Evolutionary conservation across 2,329 filamentous ascomycete genomes (phyloP).

Genomic region (Hymenoscyphus repandus): DNA sequence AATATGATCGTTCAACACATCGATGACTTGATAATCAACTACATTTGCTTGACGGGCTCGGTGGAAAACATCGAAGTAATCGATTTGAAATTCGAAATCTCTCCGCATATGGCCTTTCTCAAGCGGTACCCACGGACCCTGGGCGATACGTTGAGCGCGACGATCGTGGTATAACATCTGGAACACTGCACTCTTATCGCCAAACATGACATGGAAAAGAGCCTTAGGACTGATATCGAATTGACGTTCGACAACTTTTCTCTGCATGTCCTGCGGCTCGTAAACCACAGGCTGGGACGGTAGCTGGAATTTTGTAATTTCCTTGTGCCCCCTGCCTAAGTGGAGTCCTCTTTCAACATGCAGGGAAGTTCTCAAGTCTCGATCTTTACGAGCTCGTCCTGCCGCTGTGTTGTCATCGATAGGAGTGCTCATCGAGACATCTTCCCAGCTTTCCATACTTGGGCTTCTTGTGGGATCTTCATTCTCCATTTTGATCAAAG

Average conservation of each 20-base stretch:
- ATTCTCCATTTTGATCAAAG: constrained; percentile 69
- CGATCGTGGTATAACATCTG: constrained; percentile 84
- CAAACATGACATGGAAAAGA: constrained; percentile 93
- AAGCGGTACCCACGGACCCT: constrained; percentile 75
- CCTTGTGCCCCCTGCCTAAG: constrained; percentile 31
- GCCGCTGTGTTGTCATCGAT: constrained; percentile 51
- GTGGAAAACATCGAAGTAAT: constrained; percentile 61
- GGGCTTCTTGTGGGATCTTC: constrained; percentile 57
- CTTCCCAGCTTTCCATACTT: constrained; percentile 87
- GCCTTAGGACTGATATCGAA: constrained; percentile 92
- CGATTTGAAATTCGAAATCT: constrained; percentile 75
- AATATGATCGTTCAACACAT: constrained; percentile 71
- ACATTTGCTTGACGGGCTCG: constrained; percentile 57
- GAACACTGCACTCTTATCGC: constrained; percentile 92
- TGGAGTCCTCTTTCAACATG: constrained; percentile 59
- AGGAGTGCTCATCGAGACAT: constrained; percentile 58
- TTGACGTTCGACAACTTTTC: constrained; percentile 69
- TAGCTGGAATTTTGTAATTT: constrained; percentile 64
- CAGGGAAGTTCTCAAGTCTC: constrained; percentile 51
- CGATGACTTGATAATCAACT: constrained; percentile 80
- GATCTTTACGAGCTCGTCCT: constrained; percentile 36
- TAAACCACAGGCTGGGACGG: constrained; percentile 77
- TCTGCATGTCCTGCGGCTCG: constrained; percentile 75
- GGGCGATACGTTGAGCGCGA: constrained; percentile 71
- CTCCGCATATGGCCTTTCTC: constrained; percentile 69